Conservation (phyloP, 2,329 filamentous ascomycete species). For the Xylariaceae sp. region DNA sequence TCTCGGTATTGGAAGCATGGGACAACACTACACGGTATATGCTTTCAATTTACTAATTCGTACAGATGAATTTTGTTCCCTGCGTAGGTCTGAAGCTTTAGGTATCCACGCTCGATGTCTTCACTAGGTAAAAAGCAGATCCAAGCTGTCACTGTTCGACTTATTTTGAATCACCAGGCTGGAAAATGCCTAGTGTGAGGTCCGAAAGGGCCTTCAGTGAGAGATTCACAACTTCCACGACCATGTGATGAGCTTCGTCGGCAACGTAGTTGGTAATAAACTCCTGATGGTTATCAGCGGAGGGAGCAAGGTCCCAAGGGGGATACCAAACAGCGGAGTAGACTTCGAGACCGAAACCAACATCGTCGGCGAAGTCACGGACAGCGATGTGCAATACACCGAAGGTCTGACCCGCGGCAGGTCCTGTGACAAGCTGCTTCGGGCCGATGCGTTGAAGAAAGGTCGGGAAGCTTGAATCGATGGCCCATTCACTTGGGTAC, state of each 20-base stretch:
- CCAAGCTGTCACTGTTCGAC: too few relatives aligned
- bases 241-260: constrained; percentile 20
- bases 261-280: constrained; percentile 12
- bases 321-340: constrained; percentile 20
- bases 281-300: constrained; percentile 1
- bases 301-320: constrained; percentile 11
- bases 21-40: too few relatives aligned
- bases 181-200: too few relatives aligned
- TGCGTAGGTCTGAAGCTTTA: too few relatives aligned
- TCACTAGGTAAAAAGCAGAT: too few relatives aligned
- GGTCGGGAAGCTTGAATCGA: constrained; percentile 8
- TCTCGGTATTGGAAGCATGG: too few relatives aligned
- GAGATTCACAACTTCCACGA: constrained; percentile 20
- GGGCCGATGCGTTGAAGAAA: constrained; percentile 12
- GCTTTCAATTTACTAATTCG: too few relatives aligned
- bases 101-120: too few relatives aligned
- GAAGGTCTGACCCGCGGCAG: constrained; percentile 3
- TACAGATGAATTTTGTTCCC: too few relatives aligned
- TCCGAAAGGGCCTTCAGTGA: constrained; percentile 8
- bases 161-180: too few relatives aligned
- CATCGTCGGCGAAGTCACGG: constrained; percentile 12
- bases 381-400: constrained; percentile 19
- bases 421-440: constrained; percentile 9
- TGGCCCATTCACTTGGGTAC: constrained; percentile 9
- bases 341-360: constrained; percentile 15